Evolutionary conservation across 2,329 filamentous ascomycete genomes (phyloP).

Genomic region (Curvularia eragrostidis): DNA sequence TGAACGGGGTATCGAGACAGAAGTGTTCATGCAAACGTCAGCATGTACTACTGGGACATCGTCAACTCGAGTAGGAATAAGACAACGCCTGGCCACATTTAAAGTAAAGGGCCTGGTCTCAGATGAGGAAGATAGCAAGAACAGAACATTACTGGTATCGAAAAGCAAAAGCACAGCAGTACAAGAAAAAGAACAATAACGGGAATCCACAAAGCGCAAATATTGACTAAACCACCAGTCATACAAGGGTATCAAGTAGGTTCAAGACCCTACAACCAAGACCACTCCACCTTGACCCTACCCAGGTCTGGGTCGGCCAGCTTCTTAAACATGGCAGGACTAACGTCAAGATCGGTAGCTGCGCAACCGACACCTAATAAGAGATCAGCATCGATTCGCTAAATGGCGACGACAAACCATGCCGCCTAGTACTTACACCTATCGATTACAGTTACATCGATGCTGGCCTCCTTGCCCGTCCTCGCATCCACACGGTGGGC

Average conservation of each 20-base stretch:
- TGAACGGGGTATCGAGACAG: background rate
- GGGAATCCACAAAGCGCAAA: background rate
- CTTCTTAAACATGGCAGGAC: conserved; percentile 55
- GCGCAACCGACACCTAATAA: conserved; percentile 55
- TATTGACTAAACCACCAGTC: background rate
- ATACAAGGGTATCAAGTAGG: background rate
- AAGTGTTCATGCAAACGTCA: background rate
- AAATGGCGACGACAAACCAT: background rate
- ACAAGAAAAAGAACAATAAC: background rate
- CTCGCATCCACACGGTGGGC: conserved; percentile 59
- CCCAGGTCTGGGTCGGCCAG: conserved; percentile 57
- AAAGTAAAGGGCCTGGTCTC: background rate
- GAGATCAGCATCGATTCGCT: conserved; percentile 20
- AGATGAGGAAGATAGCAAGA: background rate
- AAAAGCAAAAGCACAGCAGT: background rate
- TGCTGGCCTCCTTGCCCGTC: conserved; percentile 55
- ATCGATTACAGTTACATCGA: conserved; percentile 72
- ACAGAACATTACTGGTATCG: background rate
- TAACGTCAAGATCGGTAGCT: conserved; percentile 59
- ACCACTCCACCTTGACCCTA: conserved; percentile 58
- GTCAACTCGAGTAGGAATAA: background rate
- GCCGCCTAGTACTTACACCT: conserved; percentile 57
- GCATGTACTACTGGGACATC: background rate
- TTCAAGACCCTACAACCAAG: conserved; percentile 52
- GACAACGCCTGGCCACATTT: background rate